These are phyloP conservation scores for Periconia digitata DNA, from an alignment of 2,329 filamentous ascomycete genomes.

Conservation along the genomic window DNA sequence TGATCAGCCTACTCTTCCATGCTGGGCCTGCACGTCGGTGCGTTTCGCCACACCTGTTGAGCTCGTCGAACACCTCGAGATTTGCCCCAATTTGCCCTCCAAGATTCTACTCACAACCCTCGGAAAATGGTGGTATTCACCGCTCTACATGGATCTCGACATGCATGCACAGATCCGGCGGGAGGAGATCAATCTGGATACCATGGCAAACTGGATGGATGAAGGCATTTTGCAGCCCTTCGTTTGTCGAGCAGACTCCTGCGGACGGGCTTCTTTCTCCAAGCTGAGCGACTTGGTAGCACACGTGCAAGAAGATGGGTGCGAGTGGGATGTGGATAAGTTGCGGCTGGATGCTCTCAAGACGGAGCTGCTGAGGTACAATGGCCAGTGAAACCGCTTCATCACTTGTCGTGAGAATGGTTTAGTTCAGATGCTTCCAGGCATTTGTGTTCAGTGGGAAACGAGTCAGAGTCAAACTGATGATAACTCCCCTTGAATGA, in stretches of 20 bases:
- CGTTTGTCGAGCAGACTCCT: conserved; percentile 27
- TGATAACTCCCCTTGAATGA: too few relatives aligned
- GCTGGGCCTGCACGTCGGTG: conserved; percentile 8
- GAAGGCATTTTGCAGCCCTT: conserved; percentile 30
- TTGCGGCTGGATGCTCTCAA: conserved; percentile 26
- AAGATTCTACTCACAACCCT: conserved; percentile 22
- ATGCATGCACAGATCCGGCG: conserved; percentile 35
- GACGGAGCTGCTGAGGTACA: too few relatives aligned
- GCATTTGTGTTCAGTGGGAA: too few relatives aligned
- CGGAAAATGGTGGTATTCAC: conserved; percentile 37
- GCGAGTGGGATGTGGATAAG: conserved; percentile 27
- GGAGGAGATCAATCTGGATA: conserved; percentile 20
- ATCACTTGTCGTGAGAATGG: too few relatives aligned
- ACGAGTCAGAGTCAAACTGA: too few relatives aligned
- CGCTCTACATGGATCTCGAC: conserved; percentile 39
- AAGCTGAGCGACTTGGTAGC: conserved; percentile 28
- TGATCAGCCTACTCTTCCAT: not conserved
- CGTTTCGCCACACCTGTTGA: conserved; percentile 20
- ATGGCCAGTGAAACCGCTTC: too few relatives aligned
- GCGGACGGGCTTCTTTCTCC: conserved; percentile 18
- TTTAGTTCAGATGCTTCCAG: too few relatives aligned
- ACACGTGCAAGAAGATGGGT: conserved; percentile 32
- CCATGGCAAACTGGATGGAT: conserved; percentile 25
- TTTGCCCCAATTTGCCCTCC: conserved; percentile 67
- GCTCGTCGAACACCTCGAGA: conserved; percentile 49